Evolutionary conservation across 2,329 filamentous ascomycete species (phyloP), one percentile per base, ranked within the genome.

Genomic region (Ascochyta koolunga): DNA sequence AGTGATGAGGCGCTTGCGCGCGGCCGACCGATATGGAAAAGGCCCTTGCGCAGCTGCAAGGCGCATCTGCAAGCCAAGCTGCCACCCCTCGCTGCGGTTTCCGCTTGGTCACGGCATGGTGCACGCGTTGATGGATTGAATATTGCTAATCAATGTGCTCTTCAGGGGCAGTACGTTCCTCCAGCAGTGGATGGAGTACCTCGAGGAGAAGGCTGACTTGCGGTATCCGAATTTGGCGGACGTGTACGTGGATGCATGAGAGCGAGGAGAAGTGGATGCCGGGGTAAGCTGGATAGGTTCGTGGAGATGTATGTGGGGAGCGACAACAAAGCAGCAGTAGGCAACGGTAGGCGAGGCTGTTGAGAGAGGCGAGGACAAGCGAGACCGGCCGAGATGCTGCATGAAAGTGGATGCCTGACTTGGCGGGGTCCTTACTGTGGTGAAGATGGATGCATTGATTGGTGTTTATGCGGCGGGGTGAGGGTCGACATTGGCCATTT

Each of bases 161-260:
- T 29, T 50, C 64, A 96, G 91, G 76, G 93, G 93, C 21, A 92
- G 90, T 75, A 82, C 81, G 54, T 98, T 96, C 71, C 81, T 98
- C 58, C 92, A 91, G 75, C 82, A 82, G 58, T 98, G 93, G 95
- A 96, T 97, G 90, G 84, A 82, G 9, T 93, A 89, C 73, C 80
- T 98, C 25, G 93, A 98, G 75, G 91, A 96, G 60, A 81, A 96
- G 67, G 89, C 92, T 7, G 93, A 98, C 77, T 78, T 98, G 63
- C 82, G 95, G 69, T 98, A 97, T 76, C 91, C 93, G 3, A 89
- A 95, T 70, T 69, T 86, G 24, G 72, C 73, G 18, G 80, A 82
- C 22, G 59, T 82, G 36, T 68, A 71, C 66, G 70, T 65, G 63
- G 68, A 71, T 51, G 62, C 67, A n/a, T 36, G 49, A 31, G 42